Conservation (phyloP, 176 grass and related monocot genomes). For the Alloteropsis semialata region DNA sequence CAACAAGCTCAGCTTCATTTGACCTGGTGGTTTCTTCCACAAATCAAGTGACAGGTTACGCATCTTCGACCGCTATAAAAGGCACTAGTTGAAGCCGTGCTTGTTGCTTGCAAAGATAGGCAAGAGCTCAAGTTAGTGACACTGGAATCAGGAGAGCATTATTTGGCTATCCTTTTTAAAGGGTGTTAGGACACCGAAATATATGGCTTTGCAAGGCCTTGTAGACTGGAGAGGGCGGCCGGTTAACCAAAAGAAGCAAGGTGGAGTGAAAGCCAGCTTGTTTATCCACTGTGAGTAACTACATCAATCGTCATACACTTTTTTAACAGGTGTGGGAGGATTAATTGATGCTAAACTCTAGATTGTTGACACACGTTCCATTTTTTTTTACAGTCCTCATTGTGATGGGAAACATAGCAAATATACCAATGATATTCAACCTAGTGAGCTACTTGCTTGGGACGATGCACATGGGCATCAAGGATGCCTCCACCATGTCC, state of each 20-base stretch:
- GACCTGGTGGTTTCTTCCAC: background rate
- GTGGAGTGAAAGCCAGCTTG: slow-evolving; percentile 51
- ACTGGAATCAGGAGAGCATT: background rate
- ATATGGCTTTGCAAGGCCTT: slow-evolving; percentile 44
- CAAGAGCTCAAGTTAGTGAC: background rate
- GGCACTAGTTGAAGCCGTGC: background rate
- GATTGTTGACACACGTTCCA: background rate
- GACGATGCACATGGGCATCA: slow-evolving; percentile 56
- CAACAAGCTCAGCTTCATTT: background rate
- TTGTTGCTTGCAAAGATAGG: background rate
- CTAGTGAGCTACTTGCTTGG: slow-evolving; percentile 52
- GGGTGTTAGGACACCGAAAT: background rate
- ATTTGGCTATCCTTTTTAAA: background rate
- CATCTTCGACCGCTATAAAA: slow-evolving; percentile 21
- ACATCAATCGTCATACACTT: background rate
- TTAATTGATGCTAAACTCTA: background rate
- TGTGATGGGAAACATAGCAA: slow-evolving; percentile 36
- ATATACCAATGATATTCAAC: slow-evolving; percentile 46
- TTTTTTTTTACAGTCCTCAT: slow-evolving; percentile 28
- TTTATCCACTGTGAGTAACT: slow-evolving; percentile 54
- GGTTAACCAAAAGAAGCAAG: slow-evolving; percentile 47
- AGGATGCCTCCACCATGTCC: slow-evolving; percentile 36
- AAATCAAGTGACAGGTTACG: background rate
- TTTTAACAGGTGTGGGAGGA: background rate
- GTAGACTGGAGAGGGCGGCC: slow-evolving; percentile 57